A percentile compares a stretch with the other conserved stretches of the same genome.
Conservation (phyloP, 176 grass and related monocot genomes). For the Themeda triandra region DNA sequence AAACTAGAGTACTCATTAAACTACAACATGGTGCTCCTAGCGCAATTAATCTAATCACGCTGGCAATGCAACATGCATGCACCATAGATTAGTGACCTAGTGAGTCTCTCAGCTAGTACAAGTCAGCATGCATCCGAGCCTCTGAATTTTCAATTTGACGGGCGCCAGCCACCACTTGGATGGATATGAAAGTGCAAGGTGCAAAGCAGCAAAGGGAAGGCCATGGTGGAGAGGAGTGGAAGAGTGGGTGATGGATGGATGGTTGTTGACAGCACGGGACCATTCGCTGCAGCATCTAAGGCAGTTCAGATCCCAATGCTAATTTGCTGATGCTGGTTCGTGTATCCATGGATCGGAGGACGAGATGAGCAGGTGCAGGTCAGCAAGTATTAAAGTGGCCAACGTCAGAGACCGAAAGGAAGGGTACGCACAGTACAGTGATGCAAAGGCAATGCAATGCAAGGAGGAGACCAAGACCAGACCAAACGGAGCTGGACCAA, state of each 20-base stretch:
- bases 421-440: background rate
- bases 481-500: constrained; percentile 7
- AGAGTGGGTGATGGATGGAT: background rate
- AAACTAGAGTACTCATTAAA: no score
- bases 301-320: background rate
- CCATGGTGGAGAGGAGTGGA: background rate
- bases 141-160: constrained; percentile 24
- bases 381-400: constrained; percentile 13
- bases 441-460: background rate
- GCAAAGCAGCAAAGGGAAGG: background rate
- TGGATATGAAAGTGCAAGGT: background rate
- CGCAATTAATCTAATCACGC: constrained; percentile 22
- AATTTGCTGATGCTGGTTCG: background rate
- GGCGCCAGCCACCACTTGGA: background rate
- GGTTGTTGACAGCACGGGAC: constrained; percentile 26
- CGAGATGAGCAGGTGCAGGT: constrained; percentile 1
- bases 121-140: constrained; percentile 9
- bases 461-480: no score
- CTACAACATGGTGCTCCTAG: background rate
- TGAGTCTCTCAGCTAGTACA: no score
- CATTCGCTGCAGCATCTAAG: constrained; percentile 13
- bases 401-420: constrained; percentile 24
- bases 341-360: background rate
- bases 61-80: background rate
- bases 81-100: no score